Evolutionary conservation across 305 asterid genomes (phyloP).

Genomic region (Lippia alba): DNA sequence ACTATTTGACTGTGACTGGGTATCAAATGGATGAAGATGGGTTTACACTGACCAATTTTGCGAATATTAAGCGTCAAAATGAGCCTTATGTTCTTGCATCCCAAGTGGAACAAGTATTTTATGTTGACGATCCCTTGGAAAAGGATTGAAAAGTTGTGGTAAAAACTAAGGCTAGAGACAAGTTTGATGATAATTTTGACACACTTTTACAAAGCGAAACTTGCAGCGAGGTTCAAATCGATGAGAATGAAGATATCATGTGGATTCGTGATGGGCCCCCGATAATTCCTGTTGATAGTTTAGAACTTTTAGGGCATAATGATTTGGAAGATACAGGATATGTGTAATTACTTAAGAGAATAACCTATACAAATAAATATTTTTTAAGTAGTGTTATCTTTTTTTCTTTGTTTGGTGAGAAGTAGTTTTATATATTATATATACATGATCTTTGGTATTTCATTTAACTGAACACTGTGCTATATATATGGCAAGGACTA

Average conservation of each 20-base stretch:
- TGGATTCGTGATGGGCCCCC: slow-evolving; percentile 15
- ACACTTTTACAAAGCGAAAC: not conserved
- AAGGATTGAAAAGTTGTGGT: slow-evolving; percentile 22
- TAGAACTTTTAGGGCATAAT: too few species aligned
- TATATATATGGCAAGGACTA: not conserved
- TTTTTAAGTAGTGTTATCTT: too few species aligned
- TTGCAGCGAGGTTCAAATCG: too few species aligned
- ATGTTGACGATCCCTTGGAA: slow-evolving; percentile 28
- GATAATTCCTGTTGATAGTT: not conserved
- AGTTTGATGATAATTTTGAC: slow-evolving; percentile 21
- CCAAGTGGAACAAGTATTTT: slow-evolving; percentile 29
- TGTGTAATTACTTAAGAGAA: too few species aligned
- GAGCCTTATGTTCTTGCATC: not conserved
- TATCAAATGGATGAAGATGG: not conserved
- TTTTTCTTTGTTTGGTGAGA: too few species aligned
- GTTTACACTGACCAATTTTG: not conserved
- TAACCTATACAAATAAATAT: not conserved
- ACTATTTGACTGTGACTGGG: not conserved
- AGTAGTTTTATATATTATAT: too few species aligned
- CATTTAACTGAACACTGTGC: too few species aligned
- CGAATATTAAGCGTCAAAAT: not conserved
- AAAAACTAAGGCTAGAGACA: not conserved
- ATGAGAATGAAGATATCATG: not conserved
- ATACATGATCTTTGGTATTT: too few species aligned
- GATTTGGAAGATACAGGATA: too few species aligned